These are phyloP conservation scores for Fonsecaea nubica DNA, from an alignment of 2,329 filamentous ascomycete species.

Conservation along the genomic window DNA sequence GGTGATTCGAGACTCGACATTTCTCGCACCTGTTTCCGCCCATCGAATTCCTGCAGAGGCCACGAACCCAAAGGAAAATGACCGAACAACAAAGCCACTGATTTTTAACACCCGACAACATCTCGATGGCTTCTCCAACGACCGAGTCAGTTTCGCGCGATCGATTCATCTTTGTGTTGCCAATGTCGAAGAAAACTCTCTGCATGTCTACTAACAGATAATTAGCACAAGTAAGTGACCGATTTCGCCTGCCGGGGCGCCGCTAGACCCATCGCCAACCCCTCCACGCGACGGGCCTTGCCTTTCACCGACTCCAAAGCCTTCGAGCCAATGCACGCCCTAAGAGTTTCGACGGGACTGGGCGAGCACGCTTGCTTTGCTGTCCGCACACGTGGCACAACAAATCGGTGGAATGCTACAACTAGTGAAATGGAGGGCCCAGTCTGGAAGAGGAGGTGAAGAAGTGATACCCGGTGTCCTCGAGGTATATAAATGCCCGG, in stretches of 20 bases:
- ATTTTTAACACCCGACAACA: neutral
- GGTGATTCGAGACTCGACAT: no score
- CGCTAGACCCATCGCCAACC: neutral
- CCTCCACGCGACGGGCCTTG: slow-evolving; percentile 6
- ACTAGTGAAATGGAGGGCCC: neutral
- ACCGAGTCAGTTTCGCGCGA: no score
- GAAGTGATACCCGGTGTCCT: neutral
- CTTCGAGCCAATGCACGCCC: neutral
- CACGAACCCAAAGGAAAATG: neutral
- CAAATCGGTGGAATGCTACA: neutral
- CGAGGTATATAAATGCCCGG: neutral
- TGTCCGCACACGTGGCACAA: slow-evolving; percentile 11
- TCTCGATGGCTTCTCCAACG: no score
- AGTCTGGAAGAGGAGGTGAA: neutral
- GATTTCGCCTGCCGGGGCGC: neutral
- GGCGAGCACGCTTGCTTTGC: slow-evolving; percentile 4
- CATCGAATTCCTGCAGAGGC: neutral
- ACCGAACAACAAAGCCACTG: neutral
- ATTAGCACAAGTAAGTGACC: no score
- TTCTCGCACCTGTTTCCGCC: no score
- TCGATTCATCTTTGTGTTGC: neutral
- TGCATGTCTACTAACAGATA: neutral
- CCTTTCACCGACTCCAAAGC: slow-evolving; percentile 5
- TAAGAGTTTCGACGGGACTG: neutral
- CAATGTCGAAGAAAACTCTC: neutral